Percentiles rank a stretch among this genome's conserved stretches.
Evolutionary conservation across 768 basidiomycete genomes (phyloP).

Genomic region (Boletus pseudo-olivaceus): DNA sequence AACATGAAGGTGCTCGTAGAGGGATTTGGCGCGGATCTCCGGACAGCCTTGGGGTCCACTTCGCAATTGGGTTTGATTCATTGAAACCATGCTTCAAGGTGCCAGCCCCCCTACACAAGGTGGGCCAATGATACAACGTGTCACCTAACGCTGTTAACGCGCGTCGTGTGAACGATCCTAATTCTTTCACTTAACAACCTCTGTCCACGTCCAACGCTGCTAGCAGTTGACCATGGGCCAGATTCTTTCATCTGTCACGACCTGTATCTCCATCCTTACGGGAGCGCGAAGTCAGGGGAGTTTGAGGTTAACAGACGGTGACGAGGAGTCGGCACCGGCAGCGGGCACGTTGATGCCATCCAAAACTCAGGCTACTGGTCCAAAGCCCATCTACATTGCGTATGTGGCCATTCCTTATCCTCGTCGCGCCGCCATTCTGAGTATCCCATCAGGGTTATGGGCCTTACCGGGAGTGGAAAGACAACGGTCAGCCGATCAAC

Average conservation of each 20-base stretch:
- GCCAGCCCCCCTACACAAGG: slow-evolving; percentile 6
- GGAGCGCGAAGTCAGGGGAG: slow-evolving; percentile 4
- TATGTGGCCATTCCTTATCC: slow-evolving; percentile 11
- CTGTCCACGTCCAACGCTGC: slow-evolving; percentile 8
- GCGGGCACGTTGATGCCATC: not conserved
- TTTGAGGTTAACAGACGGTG: slow-evolving; percentile 14
- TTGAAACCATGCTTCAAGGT: slow-evolving; percentile 1
- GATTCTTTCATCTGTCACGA: slow-evolving; percentile 2
- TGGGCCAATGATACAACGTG: not conserved
- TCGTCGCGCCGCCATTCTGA: slow-evolving; percentile 2
- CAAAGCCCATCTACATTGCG: slow-evolving; percentile 27
- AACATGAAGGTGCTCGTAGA: not conserved
- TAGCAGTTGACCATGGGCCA: slow-evolving; percentile 22
- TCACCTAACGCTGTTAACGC: slow-evolving; percentile 7
- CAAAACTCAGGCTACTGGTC: not conserved
- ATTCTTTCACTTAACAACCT: not conserved
- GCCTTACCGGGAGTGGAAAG: slow-evolving; percentile 31
- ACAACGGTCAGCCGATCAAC: slow-evolving; percentile 23
- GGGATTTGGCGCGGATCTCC: not conserved
- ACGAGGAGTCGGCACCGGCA: slow-evolving; percentile 15
- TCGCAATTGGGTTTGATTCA: not conserved
- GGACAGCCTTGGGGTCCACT: not conserved
- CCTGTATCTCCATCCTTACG: not conserved
- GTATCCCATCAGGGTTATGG: slow-evolving; percentile 23
- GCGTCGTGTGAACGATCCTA: not conserved